These are phyloP conservation scores for Melampsora medusae DNA, from an alignment of 1,284 basidiomycete species.

Conservation along the genomic window DNA sequence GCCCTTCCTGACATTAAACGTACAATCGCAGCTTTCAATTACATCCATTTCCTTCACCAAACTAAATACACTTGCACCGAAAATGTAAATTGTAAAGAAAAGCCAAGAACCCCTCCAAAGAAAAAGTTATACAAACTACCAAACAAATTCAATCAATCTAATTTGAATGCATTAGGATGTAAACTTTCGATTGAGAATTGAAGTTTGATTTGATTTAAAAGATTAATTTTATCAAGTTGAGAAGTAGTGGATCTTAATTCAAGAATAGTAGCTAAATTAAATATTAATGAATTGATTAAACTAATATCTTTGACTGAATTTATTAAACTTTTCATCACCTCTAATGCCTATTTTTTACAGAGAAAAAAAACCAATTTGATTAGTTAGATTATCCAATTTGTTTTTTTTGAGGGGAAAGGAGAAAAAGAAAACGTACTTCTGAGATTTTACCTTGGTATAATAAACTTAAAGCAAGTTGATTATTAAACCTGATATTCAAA, in stretches of 20 bases:
- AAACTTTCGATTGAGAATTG: not conserved
- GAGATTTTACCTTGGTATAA: constrained; percentile 2
- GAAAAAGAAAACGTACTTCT: not conserved
- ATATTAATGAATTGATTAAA: not conserved
- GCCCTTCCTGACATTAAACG: no score
- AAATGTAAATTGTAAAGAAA: no score
- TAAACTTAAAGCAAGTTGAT: not conserved
- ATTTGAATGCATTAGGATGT: not conserved
- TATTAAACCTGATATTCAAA: not conserved
- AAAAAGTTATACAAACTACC: not conserved
- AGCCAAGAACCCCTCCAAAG: no score
- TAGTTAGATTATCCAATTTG: no score
- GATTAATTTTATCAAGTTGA: not conserved
- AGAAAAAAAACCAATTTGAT: no score
- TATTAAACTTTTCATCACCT: not conserved
- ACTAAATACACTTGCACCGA: no score
- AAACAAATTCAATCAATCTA: not conserved
- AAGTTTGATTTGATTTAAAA: not conserved
- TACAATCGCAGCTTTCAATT: no score
- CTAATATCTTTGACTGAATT: not conserved
- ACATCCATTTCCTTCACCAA: no score
- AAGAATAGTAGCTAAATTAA: not conserved
- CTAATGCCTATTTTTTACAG: not conserved
- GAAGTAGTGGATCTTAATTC: not conserved
- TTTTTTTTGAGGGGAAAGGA: not conserved